Evolutionary conservation across 306 rosid species (phyloP), one percentile per base, ranked within the genome.

Genomic region (Gynostemma pentaphyllum): DNA sequence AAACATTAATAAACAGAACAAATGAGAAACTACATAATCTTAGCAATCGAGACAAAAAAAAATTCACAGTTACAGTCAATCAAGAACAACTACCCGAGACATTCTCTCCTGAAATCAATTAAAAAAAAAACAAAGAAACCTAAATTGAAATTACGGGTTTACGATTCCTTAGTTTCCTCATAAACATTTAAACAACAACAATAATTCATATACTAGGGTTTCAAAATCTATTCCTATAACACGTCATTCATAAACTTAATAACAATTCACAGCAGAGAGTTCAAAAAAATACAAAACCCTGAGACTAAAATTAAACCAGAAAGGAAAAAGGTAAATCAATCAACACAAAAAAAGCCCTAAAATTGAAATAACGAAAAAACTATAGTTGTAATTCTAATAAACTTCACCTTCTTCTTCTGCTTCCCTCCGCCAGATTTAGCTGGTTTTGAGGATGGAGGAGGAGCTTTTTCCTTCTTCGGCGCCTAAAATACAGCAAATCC

Each of bases 391-490:
- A 23, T n/a, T n/a, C n/a, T n/a, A n/a, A n/a, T n/a, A 6, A 39
- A 60, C 7, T 19, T 40, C 14, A 39, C 66, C 66, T 60, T 40
- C 66, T 60, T 60, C 66, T 60, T 60, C 49, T 60, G 49, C 32
- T 60, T 60, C 7, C 66, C 66, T 60, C 66, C 66, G 49, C 66
- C 66, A 36, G 66, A 39, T 23, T 60, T 60, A 12, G 66, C 66
- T 22, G 66, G 66, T 45, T 60, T 60, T 22, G 66, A 60, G 5
- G 66, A 12, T 29, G 66, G 66, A 22, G 66, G 66, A 39, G 66
- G 22, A 22, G 66, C 66, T 13, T 60, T 60, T 22, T 60, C 66
- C 66, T 60, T 60, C 66, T 60, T 60, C 9, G 66, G 66, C 16
- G 66, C 66, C 66, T 60, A 36, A 14, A 14, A 54, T 1, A 54